Evolutionary conservation across 495 filamentous ascomycete species (phyloP).

Genomic region (Tirmania nivea): DNA sequence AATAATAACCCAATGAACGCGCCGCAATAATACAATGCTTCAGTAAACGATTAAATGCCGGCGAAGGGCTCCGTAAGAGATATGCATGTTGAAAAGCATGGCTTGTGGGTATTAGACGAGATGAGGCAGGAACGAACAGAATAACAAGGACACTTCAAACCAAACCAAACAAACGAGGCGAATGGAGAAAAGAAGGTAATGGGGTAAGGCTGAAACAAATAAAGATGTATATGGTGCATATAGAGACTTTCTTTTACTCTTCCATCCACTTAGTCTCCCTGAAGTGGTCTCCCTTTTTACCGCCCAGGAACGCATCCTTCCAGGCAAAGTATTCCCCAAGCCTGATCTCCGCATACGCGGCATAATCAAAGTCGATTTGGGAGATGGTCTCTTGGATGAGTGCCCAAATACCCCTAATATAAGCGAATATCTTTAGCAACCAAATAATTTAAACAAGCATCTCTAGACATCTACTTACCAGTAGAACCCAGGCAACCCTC

Average conservation of each 20-base stretch:
- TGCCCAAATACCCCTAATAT: slow-evolving; percentile 54
- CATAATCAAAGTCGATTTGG: slow-evolving; percentile 94
- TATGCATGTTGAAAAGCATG: background rate
- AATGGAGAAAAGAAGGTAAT: too few relatives aligned
- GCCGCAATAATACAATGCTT: too few relatives aligned
- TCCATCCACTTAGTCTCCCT: slow-evolving; percentile 72
- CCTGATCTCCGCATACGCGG: slow-evolving; percentile 66
- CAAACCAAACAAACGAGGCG: background rate
- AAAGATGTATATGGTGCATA: too few relatives aligned
- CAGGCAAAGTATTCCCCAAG: slow-evolving; percentile 93
- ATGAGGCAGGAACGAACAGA: background rate
- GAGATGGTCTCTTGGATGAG: slow-evolving; percentile 90
- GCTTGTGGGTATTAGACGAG: background rate
- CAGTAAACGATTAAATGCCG: too few relatives aligned
- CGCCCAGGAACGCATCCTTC: slow-evolving; percentile 47
- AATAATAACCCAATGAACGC: too few relatives aligned
- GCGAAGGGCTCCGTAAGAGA: background rate
- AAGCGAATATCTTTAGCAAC: background rate
- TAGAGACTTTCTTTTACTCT: background rate
- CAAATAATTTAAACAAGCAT: background rate
- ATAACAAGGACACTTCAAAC: background rate
- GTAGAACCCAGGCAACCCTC: slow-evolving; percentile 75
- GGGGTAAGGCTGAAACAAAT: too few relatives aligned
- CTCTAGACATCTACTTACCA: slow-evolving; percentile 25
- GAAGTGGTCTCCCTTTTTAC: slow-evolving; percentile 20